Evolutionary conservation across 2,329 filamentous ascomycete species (phyloP), one percentile per base, ranked within the genome.

Genomic region (Xylaria sp.): DNA sequence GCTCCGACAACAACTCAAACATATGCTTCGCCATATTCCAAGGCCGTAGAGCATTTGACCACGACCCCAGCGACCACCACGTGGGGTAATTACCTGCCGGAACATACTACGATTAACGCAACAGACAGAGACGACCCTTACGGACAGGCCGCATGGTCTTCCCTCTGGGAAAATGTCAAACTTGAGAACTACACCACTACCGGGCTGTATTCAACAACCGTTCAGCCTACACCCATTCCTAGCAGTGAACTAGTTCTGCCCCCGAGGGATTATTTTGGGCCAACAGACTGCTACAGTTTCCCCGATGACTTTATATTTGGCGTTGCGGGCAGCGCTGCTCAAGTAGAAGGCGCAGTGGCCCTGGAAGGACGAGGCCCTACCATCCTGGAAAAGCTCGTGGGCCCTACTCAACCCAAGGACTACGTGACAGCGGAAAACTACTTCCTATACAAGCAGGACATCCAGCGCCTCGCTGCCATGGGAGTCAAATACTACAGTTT

Each of bases 361-460:
- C 77, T 81, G 1, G 82, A 85, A 60, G 84, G 84, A 8, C 79
- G 82, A 59, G 76, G 80, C 0, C 84, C 83, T 0, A 79, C 79
- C 2, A 73, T 83, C n/a, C 77, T 82, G 75, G 84, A 86, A 59
- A 79, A 83, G 70, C 78, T 81, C 3, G 71, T 75, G 35, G 71
- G 5, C 58, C 74, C 1, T 2, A 35, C 59, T 27, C 51, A 58
- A 10, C 61, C 69, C 3, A 79, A 81, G 51, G 67, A 75, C 32
- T 79, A 81, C 63, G 77, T 80, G 42, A 82, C 82, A 2, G 85
- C 83, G 50, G 84, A 85, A 76, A 82, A 86, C 64, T 87, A 87
- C 73, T 87, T 86, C 68, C 76, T 85, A 8, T 88, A 87, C 72
- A 87, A 87, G 74, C 86, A 87, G 75, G 84, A 87, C 50, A 86